These are phyloP conservation scores for Petasospora fabianii DNA, from an alignment of 1,139 yeast genomes.

Conservation along the genomic window DNA sequence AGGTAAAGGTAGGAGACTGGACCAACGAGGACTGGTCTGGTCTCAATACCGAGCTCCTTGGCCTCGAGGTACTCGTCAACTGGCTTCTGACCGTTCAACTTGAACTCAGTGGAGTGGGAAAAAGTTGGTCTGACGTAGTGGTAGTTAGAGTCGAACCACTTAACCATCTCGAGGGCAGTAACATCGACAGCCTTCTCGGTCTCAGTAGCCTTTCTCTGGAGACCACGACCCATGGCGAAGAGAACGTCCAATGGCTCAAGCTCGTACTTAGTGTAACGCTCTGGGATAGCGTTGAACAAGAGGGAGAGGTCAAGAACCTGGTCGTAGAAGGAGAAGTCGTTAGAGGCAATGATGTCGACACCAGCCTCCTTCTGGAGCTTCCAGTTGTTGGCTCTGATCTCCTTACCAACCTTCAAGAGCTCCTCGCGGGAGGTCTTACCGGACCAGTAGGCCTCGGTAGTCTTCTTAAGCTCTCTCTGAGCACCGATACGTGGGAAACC, in stretches of 20 bases:
- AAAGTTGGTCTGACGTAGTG: constrained; percentile 99
- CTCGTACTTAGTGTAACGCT: constrained; percentile 90
- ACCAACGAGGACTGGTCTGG: constrained; percentile 96
- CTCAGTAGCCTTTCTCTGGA: constrained; percentile 94
- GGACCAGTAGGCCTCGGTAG: constrained; percentile 98
- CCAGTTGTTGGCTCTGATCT: constrained; percentile 96
- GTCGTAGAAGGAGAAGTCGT: constrained; percentile 97
- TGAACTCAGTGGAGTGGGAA: constrained; percentile 92
- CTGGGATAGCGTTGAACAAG: constrained; percentile 93
- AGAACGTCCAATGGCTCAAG: constrained; percentile 87
- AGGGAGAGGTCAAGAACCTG: constrained; percentile 92
- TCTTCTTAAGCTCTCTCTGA: constrained; percentile 97
- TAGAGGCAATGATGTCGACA: constrained; percentile 94
- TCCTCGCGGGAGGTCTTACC: constrained; percentile 89
- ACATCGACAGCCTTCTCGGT: constrained; percentile 90
- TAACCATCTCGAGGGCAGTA: constrained; percentile 98
- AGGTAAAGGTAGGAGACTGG: constrained; percentile 92
- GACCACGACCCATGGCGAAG: constrained; percentile 99
- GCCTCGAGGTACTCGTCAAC: constrained; percentile 98
- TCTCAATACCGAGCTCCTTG: constrained; percentile 89
- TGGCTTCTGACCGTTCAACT: constrained; percentile 94
- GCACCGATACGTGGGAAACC: constrained; percentile 99
- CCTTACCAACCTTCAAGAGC: constrained; percentile 88
- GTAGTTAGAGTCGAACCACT: constrained; percentile 99
- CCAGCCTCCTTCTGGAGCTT: constrained; percentile 96